Conservation (phyloP, 345 rosid genomes). For the Populus alba region DNA sequence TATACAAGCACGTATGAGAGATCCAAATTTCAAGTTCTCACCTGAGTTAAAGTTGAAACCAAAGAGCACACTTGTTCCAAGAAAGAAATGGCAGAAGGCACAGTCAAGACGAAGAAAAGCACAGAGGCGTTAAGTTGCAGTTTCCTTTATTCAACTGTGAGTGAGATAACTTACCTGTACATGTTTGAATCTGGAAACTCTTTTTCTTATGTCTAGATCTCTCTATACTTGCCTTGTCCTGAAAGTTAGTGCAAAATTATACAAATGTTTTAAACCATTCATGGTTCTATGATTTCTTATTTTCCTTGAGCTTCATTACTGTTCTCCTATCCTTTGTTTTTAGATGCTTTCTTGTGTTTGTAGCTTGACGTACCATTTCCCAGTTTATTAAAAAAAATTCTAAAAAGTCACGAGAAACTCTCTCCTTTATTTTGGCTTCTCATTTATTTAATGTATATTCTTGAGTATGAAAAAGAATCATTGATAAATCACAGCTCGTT, state of each 20-base stretch:
- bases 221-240: background rate
- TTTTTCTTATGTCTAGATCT: background rate
- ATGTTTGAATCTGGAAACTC: background rate
- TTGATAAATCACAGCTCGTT: background rate
- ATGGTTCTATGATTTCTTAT: background rate
- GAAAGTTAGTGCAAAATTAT: background rate
- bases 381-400: too few species aligned
- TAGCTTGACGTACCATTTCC: background rate
- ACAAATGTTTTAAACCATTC: background rate
- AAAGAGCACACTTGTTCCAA: constrained; percentile 78
- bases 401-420: background rate
- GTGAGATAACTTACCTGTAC: background rate
- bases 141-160: background rate
- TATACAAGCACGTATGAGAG: constrained; percentile 91
- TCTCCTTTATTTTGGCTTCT: background rate
- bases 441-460: too few species aligned
- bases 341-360: background rate
- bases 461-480: background rate
- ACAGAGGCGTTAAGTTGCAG: constrained; percentile 48
- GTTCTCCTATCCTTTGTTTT: background rate
- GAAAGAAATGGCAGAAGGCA: constrained; percentile 87
- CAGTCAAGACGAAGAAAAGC: constrained; percentile 86
- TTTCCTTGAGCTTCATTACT: background rate
- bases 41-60: constrained; percentile 90
- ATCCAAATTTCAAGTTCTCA: constrained; percentile 80